Percentiles rank a stretch among this genome's conserved stretches.
Conservation (phyloP, 2,329 filamentous ascomycete genomes). For the Diplocarpon rosae region DNA sequence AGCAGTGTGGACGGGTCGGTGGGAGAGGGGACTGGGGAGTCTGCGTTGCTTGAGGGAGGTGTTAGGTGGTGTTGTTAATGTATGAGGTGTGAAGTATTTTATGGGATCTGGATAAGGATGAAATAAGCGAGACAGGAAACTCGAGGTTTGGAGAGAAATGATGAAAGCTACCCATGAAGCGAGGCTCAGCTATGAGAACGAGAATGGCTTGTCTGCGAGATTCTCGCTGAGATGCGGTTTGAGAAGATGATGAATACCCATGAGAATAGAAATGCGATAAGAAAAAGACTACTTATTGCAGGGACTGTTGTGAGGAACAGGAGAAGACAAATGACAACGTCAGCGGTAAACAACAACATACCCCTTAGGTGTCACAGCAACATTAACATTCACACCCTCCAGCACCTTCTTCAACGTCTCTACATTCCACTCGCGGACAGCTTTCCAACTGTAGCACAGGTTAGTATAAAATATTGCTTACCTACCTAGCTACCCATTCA, state of each 20-base stretch:
- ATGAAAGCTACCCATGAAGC: too few relatives aligned
- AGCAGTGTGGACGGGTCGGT: constrained; percentile 28
- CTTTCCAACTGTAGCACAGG: constrained; percentile 39
- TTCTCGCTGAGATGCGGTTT: too few relatives aligned
- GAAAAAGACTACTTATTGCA: neutral
- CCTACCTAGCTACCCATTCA: neutral
- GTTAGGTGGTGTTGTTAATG: neutral
- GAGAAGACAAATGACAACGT: neutral
- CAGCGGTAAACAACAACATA: constrained; percentile 8
- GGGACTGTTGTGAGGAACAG: neutral
- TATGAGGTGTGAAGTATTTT: neutral
- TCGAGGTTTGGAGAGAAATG: too few relatives aligned
- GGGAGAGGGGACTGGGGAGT: constrained; percentile 36
- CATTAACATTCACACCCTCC: constrained; percentile 49
- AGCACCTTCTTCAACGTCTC: constrained; percentile 46
- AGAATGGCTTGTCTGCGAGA: too few relatives aligned
- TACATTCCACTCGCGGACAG: constrained; percentile 50
- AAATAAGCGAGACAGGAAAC: neutral
- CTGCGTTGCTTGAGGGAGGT: constrained; percentile 29
- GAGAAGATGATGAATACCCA: too few relatives aligned
- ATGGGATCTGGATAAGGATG: neutral
- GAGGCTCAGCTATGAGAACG: too few relatives aligned
- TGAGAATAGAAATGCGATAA: neutral
- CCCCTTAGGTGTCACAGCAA: constrained; percentile 58
- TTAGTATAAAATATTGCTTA: neutral